Base-by-base conservation (phyloP, 164 flowering plant genomes). In the Akebia trifoliata region DNA sequence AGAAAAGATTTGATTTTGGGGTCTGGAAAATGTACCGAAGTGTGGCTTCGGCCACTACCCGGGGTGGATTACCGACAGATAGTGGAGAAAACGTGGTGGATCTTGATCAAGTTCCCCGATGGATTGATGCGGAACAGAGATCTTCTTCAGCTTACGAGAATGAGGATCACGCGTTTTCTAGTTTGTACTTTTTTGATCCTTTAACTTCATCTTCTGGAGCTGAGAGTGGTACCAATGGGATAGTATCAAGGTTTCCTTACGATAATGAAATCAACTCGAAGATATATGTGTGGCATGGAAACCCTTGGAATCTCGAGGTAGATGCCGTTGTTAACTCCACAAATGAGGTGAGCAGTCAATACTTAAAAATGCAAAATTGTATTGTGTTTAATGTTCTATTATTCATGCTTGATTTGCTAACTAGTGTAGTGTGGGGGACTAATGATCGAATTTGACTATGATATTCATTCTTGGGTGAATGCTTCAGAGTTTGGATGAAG, bases 261-360 rank as follows among this genome's bases (percentile, higher is more conserved):
- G 87, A 94, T 65, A 83, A 83, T 63, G 95, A 86, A 43, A 78
- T 90, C 50, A 94, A 85, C 68, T 85, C 90, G 6, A 94, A 81
- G 79, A 80, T 90, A 52, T 94, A 90, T 71, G 63, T 94, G 40
- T 94, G 99, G 99, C 80, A 97, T 22, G 99, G 99, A 11, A 63
- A 90, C 47, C 99, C 99, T 20, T 90, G 99, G 99, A 85, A 82
- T 69, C 85, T 94, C 44, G 99, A 88, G 75, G 97, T 94, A 5
- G 97, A 94, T 86, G 96, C 96, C 37, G 99, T 94, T 38, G 99
- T 94, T 38, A 94, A 94, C 66, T 90, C 99, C 34, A 80, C 99
- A 21, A 90, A 94, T 73, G 99, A 94, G 96, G 96, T 90, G 59
- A 64, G n/a, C n/a, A n/a, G n/a, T n/a, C n/a, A n/a, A n/a, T n/a